Evolutionary conservation across 2,329 filamentous ascomycete species (phyloP).

Genomic region (Metarhizium brunneum): DNA sequence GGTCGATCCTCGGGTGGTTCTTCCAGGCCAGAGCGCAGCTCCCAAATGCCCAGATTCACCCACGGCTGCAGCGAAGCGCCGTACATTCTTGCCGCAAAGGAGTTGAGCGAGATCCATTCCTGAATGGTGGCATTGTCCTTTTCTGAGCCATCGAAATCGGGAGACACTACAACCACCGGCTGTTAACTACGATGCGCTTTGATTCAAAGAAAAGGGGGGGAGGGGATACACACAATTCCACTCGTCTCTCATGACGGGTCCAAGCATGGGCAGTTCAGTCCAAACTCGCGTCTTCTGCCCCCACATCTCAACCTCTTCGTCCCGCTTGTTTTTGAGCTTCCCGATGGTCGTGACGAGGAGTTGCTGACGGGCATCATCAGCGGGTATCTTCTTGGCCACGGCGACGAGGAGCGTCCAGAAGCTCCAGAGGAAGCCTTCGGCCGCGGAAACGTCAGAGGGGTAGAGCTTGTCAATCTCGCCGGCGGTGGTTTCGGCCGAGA

Average conservation of each 20-base stretch:
- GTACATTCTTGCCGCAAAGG: slow-evolving; percentile 22
- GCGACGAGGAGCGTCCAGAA: slow-evolving; percentile 19
- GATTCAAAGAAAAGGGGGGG: not conserved
- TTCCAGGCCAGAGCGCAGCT: slow-evolving; percentile 21
- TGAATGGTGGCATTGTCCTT: slow-evolving; percentile 11
- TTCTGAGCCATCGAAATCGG: slow-evolving; percentile 15
- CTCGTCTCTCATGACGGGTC: slow-evolving; percentile 18
- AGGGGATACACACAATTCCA: slow-evolving; percentile 18
- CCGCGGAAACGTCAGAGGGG: slow-evolving; percentile 7
- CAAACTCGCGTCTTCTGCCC: slow-evolving; percentile 16
- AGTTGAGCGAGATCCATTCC: slow-evolving; percentile 23
- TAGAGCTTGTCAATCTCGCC: slow-evolving; percentile 17
- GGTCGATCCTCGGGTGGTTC: slow-evolving; percentile 10
- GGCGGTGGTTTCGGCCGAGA: slow-evolving; percentile 13
- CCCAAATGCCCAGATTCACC: slow-evolving; percentile 20
- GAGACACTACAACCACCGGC: slow-evolving; percentile 10
- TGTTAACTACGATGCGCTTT: not conserved
- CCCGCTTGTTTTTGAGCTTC: slow-evolving; percentile 13
- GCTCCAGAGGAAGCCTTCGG: slow-evolving; percentile 19
- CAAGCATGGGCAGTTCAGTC: slow-evolving; percentile 21
- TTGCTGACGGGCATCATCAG: slow-evolving; percentile 15
- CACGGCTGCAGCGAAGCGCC: slow-evolving; percentile 13
- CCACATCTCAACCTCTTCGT: slow-evolving; percentile 19
- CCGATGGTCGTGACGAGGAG: slow-evolving; percentile 14
- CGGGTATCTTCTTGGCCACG: slow-evolving; percentile 16